Percentiles rank a stretch among this genome's conserved stretches.
These are phyloP conservation scores for Talinum fruticosum DNA, from an alignment of 148 eudicot genomes.

Conservation along the genomic window DNA sequence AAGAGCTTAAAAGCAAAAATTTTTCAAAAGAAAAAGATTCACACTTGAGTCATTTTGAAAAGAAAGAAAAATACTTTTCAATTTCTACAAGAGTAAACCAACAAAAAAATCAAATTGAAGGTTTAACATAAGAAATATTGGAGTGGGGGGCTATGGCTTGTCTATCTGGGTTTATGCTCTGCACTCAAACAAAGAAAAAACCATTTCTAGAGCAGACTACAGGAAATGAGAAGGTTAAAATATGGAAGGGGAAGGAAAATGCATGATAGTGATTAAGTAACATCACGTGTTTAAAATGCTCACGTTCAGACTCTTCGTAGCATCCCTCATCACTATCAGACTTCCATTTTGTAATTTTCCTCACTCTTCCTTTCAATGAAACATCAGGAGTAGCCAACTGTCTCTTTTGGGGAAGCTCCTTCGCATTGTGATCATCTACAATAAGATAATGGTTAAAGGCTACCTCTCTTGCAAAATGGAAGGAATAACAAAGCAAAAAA, in stretches of 20 bases:
- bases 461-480: conserved; percentile 7
- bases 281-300: conserved; percentile 19
- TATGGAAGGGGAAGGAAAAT: background rate
- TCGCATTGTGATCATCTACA: conserved; percentile 63
- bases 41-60: no score
- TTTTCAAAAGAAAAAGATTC: no score
- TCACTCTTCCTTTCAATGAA: conserved; percentile 76
- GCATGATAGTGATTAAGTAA: background rate
- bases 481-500: conserved; percentile 9
- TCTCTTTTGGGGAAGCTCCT: conserved; percentile 75
- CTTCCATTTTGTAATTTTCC: conserved; percentile 80
- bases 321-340: conserved; percentile 71
- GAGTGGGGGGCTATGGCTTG: no score
- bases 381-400: conserved; percentile 61
- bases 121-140: no score
- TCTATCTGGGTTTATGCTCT: background rate
- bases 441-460: background rate
- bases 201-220: background rate
- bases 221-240: background rate
- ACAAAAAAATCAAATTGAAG: no score
- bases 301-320: conserved; percentile 69
- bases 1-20: no score
- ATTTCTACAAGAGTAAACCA: no score
- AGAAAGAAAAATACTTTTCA: no score
- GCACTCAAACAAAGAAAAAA: background rate